Base-by-base conservation (phyloP, 257 asterid genomes). In the Nicotiana undulata region DNA sequence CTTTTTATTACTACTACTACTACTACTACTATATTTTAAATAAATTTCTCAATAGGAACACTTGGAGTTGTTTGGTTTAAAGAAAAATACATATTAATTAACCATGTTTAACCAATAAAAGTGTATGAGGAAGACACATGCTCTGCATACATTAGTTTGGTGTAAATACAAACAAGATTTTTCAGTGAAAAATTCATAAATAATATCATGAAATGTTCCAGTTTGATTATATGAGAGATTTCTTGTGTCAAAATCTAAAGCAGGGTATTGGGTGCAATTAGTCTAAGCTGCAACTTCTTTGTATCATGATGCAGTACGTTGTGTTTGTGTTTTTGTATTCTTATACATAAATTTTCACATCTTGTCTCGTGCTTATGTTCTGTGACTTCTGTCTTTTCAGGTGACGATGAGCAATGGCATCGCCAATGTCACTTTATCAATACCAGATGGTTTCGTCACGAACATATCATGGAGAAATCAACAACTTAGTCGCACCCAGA, bases 371-470 rank as follows among this genome's bases (percentile, higher is more conserved):
- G 15, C 2, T 32, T 67, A 67, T 37, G 10, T n/a, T n/a, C n/a
- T n/a, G n/a, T n/a, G n/a, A n/a, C n/a, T 8, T 18, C 4, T 5
- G 5, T 37, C 18, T n/a, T 32, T 32, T 53, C 4, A 94, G 97
- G 89, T 90, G 53, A 89, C 87, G 63, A 56, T 94, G 81, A 93
- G 83, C 31, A 94, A 94, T 88, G n/a, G n/a, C n/a, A n/a, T n/a
- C n/a, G n/a, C n/a, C n/a, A n/a, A n/a, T n/a, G n/a, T n/a, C n/a
- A n/a, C n/a, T n/a, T n/a, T n/a, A n/a, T n/a, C n/a, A n/a, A n/a
- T n/a, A n/a, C n/a, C n/a, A n/a, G n/a, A n/a, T n/a, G n/a, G n/a
- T n/a, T n/a, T n/a, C n/a, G n/a, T n/a, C n/a, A n/a, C n/a, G n/a
- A n/a, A n/a, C n/a, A n/a, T n/a, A n/a, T n/a, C n/a, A n/a, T n/a